Evolutionary conservation across 148 eudicot genomes (phyloP), one percentile per base, ranked within the genome.

Genomic region (Selenicereus undatus): DNA sequence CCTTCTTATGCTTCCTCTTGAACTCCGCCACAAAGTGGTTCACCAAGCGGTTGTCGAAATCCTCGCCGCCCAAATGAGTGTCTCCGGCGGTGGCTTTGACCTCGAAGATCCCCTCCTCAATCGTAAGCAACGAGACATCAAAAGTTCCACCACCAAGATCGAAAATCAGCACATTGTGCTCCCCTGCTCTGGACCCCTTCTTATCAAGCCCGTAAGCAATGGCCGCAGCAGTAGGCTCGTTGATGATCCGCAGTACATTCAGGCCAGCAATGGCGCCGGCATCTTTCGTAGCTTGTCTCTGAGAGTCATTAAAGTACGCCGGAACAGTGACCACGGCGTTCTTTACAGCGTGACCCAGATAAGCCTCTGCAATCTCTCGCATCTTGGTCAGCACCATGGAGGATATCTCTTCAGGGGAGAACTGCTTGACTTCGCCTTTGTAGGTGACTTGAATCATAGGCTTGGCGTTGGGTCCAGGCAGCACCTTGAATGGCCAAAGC

Each of bases 1-100:
- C 76, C 35, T 74, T 74, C 76, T 45, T 74, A 8, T 74, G 76
- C 76, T 74, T 74, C 58, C 76, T 74, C 76, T 74, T 74, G n/a
- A 74, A 74, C 76, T 74, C 76, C 54, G 56, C 58, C 58, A 74
- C 76, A 24, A 74, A 74, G 11, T 74, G 76, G 21, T 48, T 74
- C 30, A 74, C 76, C 58, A 74, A 3, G 51, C 76, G 52, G 54
- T 73, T 73, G 29, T 73, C 76, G 17, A 73, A 73, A 73, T 73
- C 76, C 21, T 48, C 76, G 5, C 76, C 76, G 42, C 76, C 76
- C 18, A 74, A 27, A 24, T 74, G 76, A 13, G 76, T 74, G 21
- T 74, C 76, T 14, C 76, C 76, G 8, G 76, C 76, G 8, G 76
- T 74, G 22, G 76, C 76, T 20, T 74, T 74, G 2, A 74, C 76